These are phyloP conservation scores for Candida dendrica DNA, from an alignment of 805 yeast species.

Conservation along the genomic window DNA sequence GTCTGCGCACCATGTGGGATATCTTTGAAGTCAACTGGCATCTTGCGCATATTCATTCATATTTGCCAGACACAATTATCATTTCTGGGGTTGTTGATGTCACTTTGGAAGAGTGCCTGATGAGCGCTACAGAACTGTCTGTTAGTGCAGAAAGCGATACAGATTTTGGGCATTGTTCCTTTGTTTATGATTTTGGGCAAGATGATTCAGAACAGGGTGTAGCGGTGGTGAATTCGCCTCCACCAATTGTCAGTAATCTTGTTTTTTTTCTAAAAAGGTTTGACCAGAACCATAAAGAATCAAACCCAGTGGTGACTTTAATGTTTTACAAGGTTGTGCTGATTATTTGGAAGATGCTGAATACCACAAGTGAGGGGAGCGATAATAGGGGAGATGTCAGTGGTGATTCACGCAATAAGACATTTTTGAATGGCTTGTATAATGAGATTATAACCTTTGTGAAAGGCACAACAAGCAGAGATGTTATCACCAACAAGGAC, in stretches of 20 bases:
- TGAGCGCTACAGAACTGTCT: background rate
- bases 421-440: too few relatives aligned
- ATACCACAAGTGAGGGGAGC: too few relatives aligned
- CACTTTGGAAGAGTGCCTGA: background rate
- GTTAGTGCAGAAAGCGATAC: background rate
- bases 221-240: too few relatives aligned
- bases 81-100: slow-evolving; percentile 1
- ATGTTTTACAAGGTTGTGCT: background rate
- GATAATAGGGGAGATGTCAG: too few relatives aligned
- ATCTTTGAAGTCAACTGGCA: slow-evolving; percentile 1
- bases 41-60: slow-evolving; percentile 1
- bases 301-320: background rate
- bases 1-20: slow-evolving; percentile 1
- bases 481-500: background rate
- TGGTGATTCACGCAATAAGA: too few relatives aligned
- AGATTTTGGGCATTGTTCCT: too few relatives aligned
- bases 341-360: background rate
- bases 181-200: background rate
- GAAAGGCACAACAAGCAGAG: too few relatives aligned
- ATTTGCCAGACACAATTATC: background rate
- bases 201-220: too few relatives aligned
- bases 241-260: background rate
- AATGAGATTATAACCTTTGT: too few relatives aligned
- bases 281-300: background rate
- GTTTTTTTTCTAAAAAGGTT: background rate